A percentile compares a stretch with the other conserved stretches of the same genome.
Evolutionary conservation across 2,329 filamentous ascomycete genomes (phyloP).

Genomic region (Trichoderma pleuroti): DNA sequence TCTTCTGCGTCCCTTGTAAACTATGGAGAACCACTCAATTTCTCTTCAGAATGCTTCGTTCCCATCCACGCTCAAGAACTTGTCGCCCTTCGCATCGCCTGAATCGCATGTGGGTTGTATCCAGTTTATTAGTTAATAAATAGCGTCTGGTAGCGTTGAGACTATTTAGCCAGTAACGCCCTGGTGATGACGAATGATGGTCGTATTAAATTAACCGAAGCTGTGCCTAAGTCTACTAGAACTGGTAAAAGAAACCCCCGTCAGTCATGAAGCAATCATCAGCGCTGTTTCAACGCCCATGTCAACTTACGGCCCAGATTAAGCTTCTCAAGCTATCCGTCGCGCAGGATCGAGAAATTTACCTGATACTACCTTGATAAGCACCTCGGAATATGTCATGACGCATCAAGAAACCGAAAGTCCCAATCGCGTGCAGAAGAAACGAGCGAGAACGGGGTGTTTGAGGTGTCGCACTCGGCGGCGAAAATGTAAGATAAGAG

Average conservation of each 20-base stretch:
- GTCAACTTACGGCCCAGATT: background rate
- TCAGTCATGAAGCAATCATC: too few species aligned
- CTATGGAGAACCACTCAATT: background rate
- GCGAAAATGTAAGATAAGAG: slow-evolving; percentile 6
- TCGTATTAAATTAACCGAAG: background rate
- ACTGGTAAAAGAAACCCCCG: background rate
- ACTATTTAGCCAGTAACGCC: background rate
- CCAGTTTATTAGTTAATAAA: background rate
- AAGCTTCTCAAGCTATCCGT: background rate
- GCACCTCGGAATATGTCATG: background rate
- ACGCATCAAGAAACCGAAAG: background rate
- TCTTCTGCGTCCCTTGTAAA: background rate
- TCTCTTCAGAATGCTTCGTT: background rate
- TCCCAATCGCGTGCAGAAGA: background rate
- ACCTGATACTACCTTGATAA: background rate
- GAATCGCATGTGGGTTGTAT: background rate
- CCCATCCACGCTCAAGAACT: background rate
- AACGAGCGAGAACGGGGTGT: background rate
- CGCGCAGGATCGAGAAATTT: background rate
- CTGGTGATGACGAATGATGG: background rate
- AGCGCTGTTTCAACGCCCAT: background rate
- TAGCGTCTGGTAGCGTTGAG: background rate
- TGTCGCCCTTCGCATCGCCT: background rate
- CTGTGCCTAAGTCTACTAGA: slow-evolving; percentile 1
- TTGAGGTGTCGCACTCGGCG: slow-evolving; percentile 5